Base-by-base conservation (phyloP, 768 basidiomycete species). In the Boletus rex-veris region DNA sequence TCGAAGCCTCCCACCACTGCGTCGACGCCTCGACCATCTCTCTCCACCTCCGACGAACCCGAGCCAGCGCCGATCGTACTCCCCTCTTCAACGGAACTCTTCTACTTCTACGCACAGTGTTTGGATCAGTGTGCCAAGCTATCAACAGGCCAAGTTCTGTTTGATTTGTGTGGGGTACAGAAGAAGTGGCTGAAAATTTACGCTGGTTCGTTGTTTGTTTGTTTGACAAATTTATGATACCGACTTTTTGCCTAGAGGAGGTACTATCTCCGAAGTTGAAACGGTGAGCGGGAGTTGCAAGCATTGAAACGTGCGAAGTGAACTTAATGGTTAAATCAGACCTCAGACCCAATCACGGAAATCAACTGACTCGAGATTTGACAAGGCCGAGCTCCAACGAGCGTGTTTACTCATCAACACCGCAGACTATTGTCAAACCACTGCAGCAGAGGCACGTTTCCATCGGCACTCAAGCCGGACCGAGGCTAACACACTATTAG, bases 91-190 rank as follows among this genome's bases (percentile, higher is more conserved):
- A 98, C 95, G 1, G 95, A 98, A 61, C 74, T 99, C 16, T 99
- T 98, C 75, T 97, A 95, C 69, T 93, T 97, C 72, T 98, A 98
- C 66, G 92, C 86, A 0, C 94, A 98, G 68, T 94, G 87, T 51
- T 73, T 99, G 35, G 97, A 98, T 48, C 91, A 94, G 65, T 98
- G 96, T 64, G 88, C 91, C 3, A 94, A 90, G 64, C 75, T 97
- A 4, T 94, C 91, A 10, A 91, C 86, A 1, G 88, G 90, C 0
- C 83, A 87, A 54, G 81, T 93, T 5, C 72, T 99, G 57, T 88
- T 84, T 67, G 92, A 96, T 60, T 68, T 99, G 35, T 83, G 82
- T 50, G 78, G 76, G 16, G 71, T 99, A 37, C 92, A 92, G 65
- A 92, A 86, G 68, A 98, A 98, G 68, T 98, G 96, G 95, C 73